Conservation (phyloP, 768 basidiomycete species). For the Cystofilobasidium macerans region DNA sequence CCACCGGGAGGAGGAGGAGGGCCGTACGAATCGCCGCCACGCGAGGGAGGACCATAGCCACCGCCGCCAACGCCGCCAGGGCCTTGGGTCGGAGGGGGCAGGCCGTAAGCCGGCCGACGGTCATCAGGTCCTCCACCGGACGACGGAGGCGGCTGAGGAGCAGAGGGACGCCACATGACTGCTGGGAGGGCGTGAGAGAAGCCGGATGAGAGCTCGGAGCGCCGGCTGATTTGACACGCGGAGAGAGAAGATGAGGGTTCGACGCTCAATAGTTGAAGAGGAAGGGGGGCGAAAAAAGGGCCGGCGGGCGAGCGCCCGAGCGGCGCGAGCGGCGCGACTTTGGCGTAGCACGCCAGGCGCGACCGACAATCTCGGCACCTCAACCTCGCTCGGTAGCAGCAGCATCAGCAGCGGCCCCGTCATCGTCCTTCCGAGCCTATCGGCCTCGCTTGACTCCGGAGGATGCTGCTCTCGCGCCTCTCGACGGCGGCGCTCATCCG, state of each 20-base stretch:
- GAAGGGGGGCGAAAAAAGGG: background rate
- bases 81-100: background rate
- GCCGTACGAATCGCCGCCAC: background rate
- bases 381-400: too few relatives aligned
- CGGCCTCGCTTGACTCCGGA: background rate
- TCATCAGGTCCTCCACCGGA: background rate
- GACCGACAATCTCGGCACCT: too few relatives aligned
- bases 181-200: background rate
- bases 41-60: background rate
- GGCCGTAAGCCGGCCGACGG: background rate
- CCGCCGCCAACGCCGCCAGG: background rate
- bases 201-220: background rate
- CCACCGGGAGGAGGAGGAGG: background rate
- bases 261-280: background rate
- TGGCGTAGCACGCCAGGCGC: too few relatives aligned
- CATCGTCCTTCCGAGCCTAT: too few relatives aligned
- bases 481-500: background rate
- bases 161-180: slow-evolving; percentile 2
- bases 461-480: background rate
- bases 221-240: background rate
- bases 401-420: too few relatives aligned
- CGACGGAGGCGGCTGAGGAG: background rate
- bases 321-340: too few relatives aligned
- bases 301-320: too few relatives aligned
- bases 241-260: too few relatives aligned